Base-by-base conservation (phyloP, 768 basidiomycete species). In the Trametopsis cervina region DNA sequence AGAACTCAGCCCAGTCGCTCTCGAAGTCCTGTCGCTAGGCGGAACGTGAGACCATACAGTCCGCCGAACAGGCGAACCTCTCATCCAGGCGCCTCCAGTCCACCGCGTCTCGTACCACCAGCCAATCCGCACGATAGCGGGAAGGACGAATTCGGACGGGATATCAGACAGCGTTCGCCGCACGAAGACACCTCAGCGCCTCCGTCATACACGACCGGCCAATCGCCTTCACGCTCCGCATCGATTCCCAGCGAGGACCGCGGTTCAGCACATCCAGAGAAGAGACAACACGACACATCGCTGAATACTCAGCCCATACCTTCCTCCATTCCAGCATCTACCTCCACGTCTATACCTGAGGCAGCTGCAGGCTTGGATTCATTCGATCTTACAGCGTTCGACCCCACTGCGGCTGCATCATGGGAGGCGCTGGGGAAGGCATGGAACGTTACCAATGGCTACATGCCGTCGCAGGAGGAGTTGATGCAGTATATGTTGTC, bases 71-170 rank as follows among this genome's bases (percentile, higher is more conserved):
- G 38, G 22, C 3, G 11, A 13, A 4, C 13, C 4, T 42, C 21
- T 20, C 18, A 18, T 20, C 17, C 36, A 66, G 68, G 47, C 72
- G 75, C 56, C 69, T 72, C 40, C 60, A 69, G 38, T 58, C 66
- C 47, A 58, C 67, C 36, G 42, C 58, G 44, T 18, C 50, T 48
- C 1, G 38, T 47, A 59, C 42, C 60, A 60, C 35, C 47, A 24
- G 25, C 44, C 40, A 27, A 17, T n/a, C 54, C 54, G 44, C 67
- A 60, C 42, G 60, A 60, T 45, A 55, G 62, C n/a, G 80, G 69
- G 49, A 88, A 81, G 66, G 88, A 91, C 75, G 88, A 91, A 65
- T 91, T 91, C 66, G 88, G 89, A 56, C 81, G 89, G 57, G 87
- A 90, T 62, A 74, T 89, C 60, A 75, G 88, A 57, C 68, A 76